Evolutionary conservation across 169 alveolate genomes (phyloP).

Genomic region (Amoebophrya sp.): DNA sequence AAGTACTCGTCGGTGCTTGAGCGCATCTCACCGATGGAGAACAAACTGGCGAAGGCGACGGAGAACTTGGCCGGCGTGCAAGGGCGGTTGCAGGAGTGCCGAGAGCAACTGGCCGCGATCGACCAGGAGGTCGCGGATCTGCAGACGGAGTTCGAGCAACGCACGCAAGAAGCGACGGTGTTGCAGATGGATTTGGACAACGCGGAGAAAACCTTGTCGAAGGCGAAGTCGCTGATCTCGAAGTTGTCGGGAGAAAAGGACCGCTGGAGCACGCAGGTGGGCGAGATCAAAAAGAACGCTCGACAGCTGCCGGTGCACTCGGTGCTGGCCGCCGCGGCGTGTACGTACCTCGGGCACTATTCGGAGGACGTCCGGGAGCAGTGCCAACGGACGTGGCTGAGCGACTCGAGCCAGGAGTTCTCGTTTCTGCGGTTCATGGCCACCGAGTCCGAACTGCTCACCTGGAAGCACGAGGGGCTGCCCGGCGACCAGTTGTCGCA

Average conservation of each 20-base stretch:
- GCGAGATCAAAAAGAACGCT: constrained; percentile 47
- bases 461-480: constrained; percentile 72
- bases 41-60: constrained; percentile 46
- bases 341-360: constrained; percentile 55
- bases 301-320: constrained; percentile 59
- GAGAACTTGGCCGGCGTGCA: constrained; percentile 45
- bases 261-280: constrained; percentile 65
- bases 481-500: constrained; percentile 73
- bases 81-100: constrained; percentile 51
- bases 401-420: constrained; percentile 47
- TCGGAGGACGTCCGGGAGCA: constrained; percentile 46
- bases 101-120: constrained; percentile 48
- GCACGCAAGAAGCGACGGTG: constrained; percentile 54
- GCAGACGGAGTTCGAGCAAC: constrained; percentile 42
- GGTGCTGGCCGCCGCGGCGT: constrained; percentile 60
- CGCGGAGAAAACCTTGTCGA: constrained; percentile 54
- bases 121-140: constrained; percentile 53
- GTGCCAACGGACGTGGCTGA: constrained; percentile 41
- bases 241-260: constrained; percentile 74
- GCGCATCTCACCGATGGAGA: constrained; percentile 64
- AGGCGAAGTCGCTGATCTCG: constrained; percentile 53
- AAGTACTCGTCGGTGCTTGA: constrained; percentile 61
- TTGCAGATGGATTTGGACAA: constrained; percentile 59
- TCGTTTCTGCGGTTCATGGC: constrained; percentile 52
- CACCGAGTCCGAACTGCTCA: constrained; percentile 63